These are phyloP conservation scores for Exophiala calicioides DNA, from an alignment of 2,329 filamentous ascomycete species.

Conservation along the genomic window DNA sequence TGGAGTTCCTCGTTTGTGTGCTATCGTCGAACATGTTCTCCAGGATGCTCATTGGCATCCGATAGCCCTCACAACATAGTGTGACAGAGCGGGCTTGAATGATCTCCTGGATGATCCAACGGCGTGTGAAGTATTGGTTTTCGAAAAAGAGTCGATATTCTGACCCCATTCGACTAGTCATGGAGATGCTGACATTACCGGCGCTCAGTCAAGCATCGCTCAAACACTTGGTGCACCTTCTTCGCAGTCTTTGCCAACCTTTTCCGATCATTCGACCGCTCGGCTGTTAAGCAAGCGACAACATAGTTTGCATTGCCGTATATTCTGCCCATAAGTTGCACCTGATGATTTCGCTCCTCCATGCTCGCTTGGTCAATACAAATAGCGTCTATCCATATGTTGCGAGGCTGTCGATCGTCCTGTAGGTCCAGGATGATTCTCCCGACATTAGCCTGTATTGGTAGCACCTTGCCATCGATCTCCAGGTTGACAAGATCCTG, in stretches of 20 bases:
- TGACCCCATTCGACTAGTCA: no score
- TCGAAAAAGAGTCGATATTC: background rate
- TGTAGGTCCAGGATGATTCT: background rate
- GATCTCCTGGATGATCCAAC: slow-evolving; percentile 5
- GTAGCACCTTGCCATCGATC: background rate
- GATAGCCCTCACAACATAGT: slow-evolving; percentile 1
- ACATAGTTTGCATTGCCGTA: slow-evolving; percentile 3
- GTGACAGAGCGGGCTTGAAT: background rate
- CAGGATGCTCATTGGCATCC: background rate
- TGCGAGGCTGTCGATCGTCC: background rate
- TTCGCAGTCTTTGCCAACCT: no score
- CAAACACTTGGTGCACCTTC: no score
- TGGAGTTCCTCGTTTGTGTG: background rate
- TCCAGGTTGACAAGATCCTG: background rate
- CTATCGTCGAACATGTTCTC: background rate
- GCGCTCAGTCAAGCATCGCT: background rate
- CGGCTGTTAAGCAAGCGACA: no score
- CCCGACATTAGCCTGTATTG: background rate
- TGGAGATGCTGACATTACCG: no score
- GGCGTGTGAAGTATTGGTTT: background rate
- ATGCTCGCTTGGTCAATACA: slow-evolving; percentile 12
- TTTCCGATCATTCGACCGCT: no score
- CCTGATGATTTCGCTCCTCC: slow-evolving; percentile 10
- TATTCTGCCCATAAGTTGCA: slow-evolving; percentile 4
- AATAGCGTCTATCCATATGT: slow-evolving; percentile 14